Base-by-base conservation (phyloP, 495 filamentous ascomycete species). In the Penicillium ochrochloron region DNA sequence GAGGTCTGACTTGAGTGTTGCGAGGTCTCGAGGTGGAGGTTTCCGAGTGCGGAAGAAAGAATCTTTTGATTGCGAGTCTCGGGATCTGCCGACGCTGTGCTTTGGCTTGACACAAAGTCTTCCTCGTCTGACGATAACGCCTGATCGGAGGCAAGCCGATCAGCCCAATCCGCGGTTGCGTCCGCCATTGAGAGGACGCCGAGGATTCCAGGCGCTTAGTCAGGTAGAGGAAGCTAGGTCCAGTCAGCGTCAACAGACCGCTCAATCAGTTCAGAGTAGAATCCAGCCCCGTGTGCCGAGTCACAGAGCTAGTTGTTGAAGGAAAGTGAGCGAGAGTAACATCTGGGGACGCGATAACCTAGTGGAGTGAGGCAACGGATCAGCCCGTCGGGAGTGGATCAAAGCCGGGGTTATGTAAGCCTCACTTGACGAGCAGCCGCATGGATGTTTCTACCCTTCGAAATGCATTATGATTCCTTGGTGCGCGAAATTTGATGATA, bases 71-170 rank as follows among this genome's bases (percentile, higher is more conserved):
- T 17, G 14, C 34, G 23, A 5, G 39, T 31, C 41, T 75, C 69
- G 14, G 64, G 60, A 50, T 63, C 66, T 21, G 50, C 59, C 2
- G 75, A 76, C 3, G 72, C 57, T n/a, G 72, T 75, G 62, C 70
- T 78, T 44, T 70, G 72, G 50, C 68, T 78, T 1, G 76, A 76
- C 27, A 71, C 63, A 57, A 74, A 72, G 14, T 74, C 76, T 39
- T 77, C 76, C 46, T 79, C 77, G 56, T 78, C 77, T 11, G 75
- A 78, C 10, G 70, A 73, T 56, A 65, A 59, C 21, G 59, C 65
- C 12, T 69, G 53, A 57, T 78, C 72, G 55, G 76, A 68, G 51
- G 60, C 66, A 53, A 68, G 62, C 55, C 70, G 68, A 63, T 67
- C 68, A 61, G 62, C 66, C 65, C 70, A 55, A 61, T 69, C 62